Conservation (phyloP, 768 basidiomycete species). For the Termitomyces heimii region DNA sequence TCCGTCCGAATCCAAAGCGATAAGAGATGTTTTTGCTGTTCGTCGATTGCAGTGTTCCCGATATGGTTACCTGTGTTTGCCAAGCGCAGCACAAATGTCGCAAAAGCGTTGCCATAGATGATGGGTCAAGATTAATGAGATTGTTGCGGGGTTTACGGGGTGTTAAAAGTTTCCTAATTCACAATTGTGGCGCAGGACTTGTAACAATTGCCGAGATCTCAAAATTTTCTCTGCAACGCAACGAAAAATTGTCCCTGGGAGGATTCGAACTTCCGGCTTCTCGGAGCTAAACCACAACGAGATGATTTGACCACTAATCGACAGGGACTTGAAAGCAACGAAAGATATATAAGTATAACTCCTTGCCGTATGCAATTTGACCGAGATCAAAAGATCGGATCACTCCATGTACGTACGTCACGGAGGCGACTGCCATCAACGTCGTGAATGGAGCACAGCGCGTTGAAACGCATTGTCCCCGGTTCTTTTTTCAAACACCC, state of each 20-base stretch:
- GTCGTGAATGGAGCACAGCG: not conserved
- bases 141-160: not conserved
- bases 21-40: slow-evolving; percentile 3
- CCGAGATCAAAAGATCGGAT: not conserved
- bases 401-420: slow-evolving; percentile 1
- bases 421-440: not conserved
- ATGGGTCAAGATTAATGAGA: not conserved
- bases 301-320: slow-evolving; percentile 18
- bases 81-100: not conserved
- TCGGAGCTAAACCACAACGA: slow-evolving; percentile 17
- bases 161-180: too few relatives aligned
- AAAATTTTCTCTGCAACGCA: not conserved
- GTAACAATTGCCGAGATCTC: not conserved
- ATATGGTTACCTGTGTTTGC: not conserved
- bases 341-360: too few relatives aligned
- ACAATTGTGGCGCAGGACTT: not conserved
- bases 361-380: too few relatives aligned
- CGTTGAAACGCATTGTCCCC: not conserved
- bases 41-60: not conserved
- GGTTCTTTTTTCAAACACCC: not conserved
- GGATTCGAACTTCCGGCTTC: slow-evolving; percentile 24
- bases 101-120: not conserved
- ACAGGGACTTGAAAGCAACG: slow-evolving; percentile 14
- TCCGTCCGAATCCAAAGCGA: not conserved
- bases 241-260: slow-evolving; percentile 15